These are phyloP conservation scores for Suillus clintonianus DNA, from an alignment of 768 basidiomycete species.

Conservation along the genomic window DNA sequence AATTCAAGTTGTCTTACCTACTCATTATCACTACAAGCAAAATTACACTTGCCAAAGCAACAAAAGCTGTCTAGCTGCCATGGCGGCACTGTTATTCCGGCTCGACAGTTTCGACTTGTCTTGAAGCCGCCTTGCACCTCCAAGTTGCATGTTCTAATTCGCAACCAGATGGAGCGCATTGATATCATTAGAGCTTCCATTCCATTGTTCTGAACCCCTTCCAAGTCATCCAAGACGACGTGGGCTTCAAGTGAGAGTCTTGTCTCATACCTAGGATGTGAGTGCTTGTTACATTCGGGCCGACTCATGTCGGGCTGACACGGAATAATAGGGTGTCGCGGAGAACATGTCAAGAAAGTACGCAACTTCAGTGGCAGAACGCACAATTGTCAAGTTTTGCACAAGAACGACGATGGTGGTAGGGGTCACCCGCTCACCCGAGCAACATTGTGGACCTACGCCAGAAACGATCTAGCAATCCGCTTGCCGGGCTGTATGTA, in stretches of 20 bases:
- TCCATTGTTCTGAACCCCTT: not conserved
- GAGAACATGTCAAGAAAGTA: too few species aligned
- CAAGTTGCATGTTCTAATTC: not conserved
- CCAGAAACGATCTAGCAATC: not conserved
- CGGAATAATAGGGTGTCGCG: too few species aligned
- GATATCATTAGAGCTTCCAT: not conserved
- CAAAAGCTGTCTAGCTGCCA: not conserved
- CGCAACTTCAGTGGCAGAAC: not conserved
- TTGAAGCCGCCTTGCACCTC: too few species aligned
- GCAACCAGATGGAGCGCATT: not conserved
- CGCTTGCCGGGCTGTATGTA: not conserved
- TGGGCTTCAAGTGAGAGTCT: not conserved
- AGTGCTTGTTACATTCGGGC: not conserved
- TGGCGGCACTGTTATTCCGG: not conserved
- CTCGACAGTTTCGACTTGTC: not conserved
- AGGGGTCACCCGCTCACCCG: not conserved
- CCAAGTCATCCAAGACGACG: not conserved
- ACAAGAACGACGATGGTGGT: not conserved
- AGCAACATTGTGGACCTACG: not conserved
- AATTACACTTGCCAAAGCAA: not conserved
- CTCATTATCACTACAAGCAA: not conserved
- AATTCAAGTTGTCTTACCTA: not conserved
- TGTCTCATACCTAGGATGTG: not conserved
- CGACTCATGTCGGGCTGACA: not conserved
- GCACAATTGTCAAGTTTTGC: not conserved